Evolutionary conservation across 441 rosid species (phyloP).

Genomic region (Rhodomyrtus psidioides): DNA sequence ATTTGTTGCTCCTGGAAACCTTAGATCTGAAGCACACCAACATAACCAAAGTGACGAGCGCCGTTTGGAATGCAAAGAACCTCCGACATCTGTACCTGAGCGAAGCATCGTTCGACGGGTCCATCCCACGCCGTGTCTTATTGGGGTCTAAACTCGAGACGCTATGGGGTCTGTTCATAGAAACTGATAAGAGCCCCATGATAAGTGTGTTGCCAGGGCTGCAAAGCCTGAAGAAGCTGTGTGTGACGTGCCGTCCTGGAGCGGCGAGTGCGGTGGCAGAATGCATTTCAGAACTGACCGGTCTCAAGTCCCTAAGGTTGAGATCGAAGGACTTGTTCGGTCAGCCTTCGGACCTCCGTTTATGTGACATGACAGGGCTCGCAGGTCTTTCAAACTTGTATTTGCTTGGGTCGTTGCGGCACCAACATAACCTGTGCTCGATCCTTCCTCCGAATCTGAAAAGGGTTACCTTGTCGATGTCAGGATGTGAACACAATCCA

Average conservation of each 20-base stretch:
- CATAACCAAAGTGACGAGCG: conserved; percentile 5
- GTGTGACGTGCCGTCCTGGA: background rate
- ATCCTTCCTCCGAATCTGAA: background rate
- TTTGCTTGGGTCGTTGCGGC: background rate
- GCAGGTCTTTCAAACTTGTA: conserved; percentile 7
- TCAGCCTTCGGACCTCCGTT: background rate
- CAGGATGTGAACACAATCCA: fast-evolving
- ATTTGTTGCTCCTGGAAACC: conserved; percentile 10
- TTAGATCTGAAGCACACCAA: conserved; percentile 20
- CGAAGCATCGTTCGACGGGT: background rate
- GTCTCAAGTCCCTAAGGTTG: conserved; percentile 11
- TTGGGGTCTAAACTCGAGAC: conserved; percentile 5
- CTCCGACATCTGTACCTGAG: background rate
- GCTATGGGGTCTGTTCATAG: conserved; percentile 13
- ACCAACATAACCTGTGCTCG: background rate
- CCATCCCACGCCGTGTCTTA: background rate
- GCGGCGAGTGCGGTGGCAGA: background rate
- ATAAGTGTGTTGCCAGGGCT: background rate
- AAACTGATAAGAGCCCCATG: conserved; percentile 1
- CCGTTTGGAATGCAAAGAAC: conserved; percentile 14
- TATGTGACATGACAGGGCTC: background rate
- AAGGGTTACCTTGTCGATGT: background rate
- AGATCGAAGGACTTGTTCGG: conserved; percentile 5
- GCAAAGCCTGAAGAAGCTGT: conserved; percentile 3
- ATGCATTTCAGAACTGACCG: background rate